Evolutionary conservation across 2,329 filamentous ascomycete genomes (phyloP), one percentile per base, ranked within the genome.

Genomic region (Hymenotorrendiella dingleyae): DNA sequence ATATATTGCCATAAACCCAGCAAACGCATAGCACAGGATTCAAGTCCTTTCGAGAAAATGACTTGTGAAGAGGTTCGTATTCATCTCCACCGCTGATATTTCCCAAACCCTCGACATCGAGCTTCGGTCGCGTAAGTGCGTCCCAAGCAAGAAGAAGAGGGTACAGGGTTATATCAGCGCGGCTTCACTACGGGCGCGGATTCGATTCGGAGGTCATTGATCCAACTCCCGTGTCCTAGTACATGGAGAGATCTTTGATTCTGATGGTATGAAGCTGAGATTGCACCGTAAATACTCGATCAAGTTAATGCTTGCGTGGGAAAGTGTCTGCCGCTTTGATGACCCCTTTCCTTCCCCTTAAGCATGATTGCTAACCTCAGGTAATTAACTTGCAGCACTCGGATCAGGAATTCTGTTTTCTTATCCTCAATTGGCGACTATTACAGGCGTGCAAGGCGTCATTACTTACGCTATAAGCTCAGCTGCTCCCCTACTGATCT

Each of bases 291-390:
- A n/a, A 69, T 82, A 91, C 86, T 91, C 86, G 86, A 93, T 86
- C 86, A 93, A 93, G 86, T 86, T 91, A 93, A 91, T 89, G 84
- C 86, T 93, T 93, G 86, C 86, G 86, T 91, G 86, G 82, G 86
- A 85, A 91, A 90, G 76, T 86, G 91, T 86, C 84, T 90, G 86
- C 86, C 86, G 85, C 85, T 87, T 79, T 47, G 70, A 67, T 68
- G 63, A 65, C 63, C 62, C 59, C 55, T 53, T 56, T 47, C 49
- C 48, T 44, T 40, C 39, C 24, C 24, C 28, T 51, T 34, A 49
- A 54, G 54, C 49, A 54, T 54, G 42, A 51, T 49, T 61, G 66
- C 71, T 76, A 65, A 76, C 64, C 61, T 58, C 55, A 61, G 36
- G 42, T 42, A 5, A 16, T 51, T 38, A 36, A 40, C 35, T 49